Evolutionary conservation across 2,329 filamentous ascomycete genomes (phyloP).

Genomic region (Pseudogymnoascus sp.): DNA sequence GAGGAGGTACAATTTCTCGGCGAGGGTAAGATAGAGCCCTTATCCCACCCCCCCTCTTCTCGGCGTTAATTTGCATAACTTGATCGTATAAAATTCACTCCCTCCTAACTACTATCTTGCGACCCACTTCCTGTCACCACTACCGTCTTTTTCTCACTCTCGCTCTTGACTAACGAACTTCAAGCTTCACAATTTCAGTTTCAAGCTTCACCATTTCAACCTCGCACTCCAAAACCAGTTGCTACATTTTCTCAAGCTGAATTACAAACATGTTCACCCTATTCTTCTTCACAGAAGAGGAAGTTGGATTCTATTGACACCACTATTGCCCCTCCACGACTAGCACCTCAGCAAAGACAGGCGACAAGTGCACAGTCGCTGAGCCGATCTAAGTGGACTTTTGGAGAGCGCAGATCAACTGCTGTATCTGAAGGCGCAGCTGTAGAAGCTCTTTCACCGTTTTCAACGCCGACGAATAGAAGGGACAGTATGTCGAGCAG

Average conservation of each 20-base stretch:
- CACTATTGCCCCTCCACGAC: neutral
- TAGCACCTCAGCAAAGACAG: neutral
- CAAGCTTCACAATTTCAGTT: too few species aligned
- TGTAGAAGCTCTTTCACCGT: neutral
- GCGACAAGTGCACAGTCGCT: neutral
- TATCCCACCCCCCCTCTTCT: neutral
- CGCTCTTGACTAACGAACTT: too few species aligned
- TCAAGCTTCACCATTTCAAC: too few species aligned
- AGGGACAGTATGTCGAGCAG: neutral
- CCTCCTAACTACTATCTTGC: neutral
- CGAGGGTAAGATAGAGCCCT: neutral
- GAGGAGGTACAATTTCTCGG: neutral
- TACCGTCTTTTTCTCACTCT: too few species aligned
- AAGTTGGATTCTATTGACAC: neutral
- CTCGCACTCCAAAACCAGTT: too few species aligned
- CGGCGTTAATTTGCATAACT: neutral
- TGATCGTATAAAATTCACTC: neutral
- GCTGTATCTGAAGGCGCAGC: neutral
- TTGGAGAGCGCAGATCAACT: neutral
- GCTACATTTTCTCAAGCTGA: too few species aligned
- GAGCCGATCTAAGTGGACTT: neutral
- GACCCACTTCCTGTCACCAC: too few species aligned
- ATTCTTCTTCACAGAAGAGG: neutral
- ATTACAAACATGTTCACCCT: neutral
- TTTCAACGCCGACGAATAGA: neutral